Evolutionary conservation across 2,329 filamentous ascomycete genomes (phyloP), one percentile per base, ranked within the genome.

Genomic region (Intubia oerlemansii): DNA sequence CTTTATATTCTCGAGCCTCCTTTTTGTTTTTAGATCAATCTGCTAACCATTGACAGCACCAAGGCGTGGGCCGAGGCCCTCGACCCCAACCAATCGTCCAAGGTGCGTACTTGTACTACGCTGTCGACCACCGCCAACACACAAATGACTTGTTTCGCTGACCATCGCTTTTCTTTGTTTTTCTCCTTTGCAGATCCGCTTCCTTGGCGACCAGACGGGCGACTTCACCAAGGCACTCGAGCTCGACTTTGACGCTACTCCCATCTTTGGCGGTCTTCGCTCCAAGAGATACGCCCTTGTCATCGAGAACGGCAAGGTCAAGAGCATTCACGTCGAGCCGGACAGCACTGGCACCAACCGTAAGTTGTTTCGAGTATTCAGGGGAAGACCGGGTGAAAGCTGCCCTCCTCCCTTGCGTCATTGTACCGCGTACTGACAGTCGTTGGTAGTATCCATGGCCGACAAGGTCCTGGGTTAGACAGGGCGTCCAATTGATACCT

Each of bases 241-340:
- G 34, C 62, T 93, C 24, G 64, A 65, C 37, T 93, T 92, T 44
- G 81, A 92, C 38, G 74, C 65, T 29, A 59, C 65, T 10, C 59
- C 75, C 31, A 67, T 92, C 48, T 88, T 95, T 42, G 85, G 85
- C 24, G 72, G 74, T 41, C 57, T 66, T 41, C 70, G 85, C 38
- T 76, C 77, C 53, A 91, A 92, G 68, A 68, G 85, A 28, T 93
- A 91, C 45, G 81, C 78, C 13, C 59, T 92, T 31, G 63, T 84
- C 29, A 57, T 90, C 29, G 72, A 91, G 54, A 57, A 90, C 42
- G 84, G 85, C 39, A 81, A 80, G 53, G 77, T 93, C 41, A 75
- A 74, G 53, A 66, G 73, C 43, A 64, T 75, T 13, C 69, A 81
- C 42, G 67, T 92, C 29, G 85, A 93, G 61, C 74, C 81, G 9